Evolutionary conservation across 208 protist genomes (phyloP), one percentile per base, ranked within the genome.

Genomic region (Leishmania arabica): DNA sequence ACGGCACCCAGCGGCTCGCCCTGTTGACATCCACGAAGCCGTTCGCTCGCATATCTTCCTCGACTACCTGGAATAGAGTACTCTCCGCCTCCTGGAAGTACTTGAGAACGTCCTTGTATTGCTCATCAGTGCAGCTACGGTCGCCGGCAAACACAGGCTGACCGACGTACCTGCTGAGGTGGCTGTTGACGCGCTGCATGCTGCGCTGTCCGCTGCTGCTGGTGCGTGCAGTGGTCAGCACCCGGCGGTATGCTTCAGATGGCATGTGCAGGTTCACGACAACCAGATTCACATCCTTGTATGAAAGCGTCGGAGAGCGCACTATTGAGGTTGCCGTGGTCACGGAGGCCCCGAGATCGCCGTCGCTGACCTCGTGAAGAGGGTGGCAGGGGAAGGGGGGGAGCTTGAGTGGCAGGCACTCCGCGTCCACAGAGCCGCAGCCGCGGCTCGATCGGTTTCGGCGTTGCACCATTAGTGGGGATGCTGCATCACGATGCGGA

Each of bases 131-230:
- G 83, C 91, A 93, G 71, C 79, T 82, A n/a, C 64, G 77, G 72
- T 91, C 90, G 8, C 87, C 87, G 40, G 79, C 86, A 79, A 97
- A 93, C n/a, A 87, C 86, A 17, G 93, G 92, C 58, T 97, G 93
- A 1, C 90, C 89, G 0, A 84, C 80, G 45, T 84, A 78, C 40
- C 85, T 83, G 31, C 64, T 15, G 13, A 64, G 68, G 37, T 45
- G 31, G 42, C 75, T 82, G n/a, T 75, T 27, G 8, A 64, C 66
- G 21, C 78, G 75, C 64, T 31, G 81, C 70, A 77, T 45, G 62
- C 80, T 75, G 2, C 80, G 42, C 68, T 86, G 83, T n/a, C 78
- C 81, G 24, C 71, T 77, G 71, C 34, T 68, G 54, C 77, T 80
- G 42, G 62, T 84, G 64, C 81, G 77, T 42, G 84, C 73, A 62